Evolutionary conservation across 257 asterid species (phyloP), one percentile per base, ranked within the genome.

Genomic region (Solanum neorickii): DNA sequence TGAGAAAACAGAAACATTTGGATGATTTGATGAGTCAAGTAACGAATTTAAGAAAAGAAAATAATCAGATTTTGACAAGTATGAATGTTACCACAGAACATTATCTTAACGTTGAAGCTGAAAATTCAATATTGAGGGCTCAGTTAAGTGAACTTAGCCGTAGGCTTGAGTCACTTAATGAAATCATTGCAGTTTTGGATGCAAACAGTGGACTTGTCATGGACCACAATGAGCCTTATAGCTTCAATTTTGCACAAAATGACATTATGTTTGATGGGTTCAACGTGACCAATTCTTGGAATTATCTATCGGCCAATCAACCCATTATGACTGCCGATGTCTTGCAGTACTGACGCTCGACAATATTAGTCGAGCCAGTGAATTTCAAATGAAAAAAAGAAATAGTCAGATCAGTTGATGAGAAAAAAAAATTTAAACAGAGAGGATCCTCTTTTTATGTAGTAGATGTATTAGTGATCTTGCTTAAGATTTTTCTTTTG

Each of bases 1-100:
- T 92, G 91, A 91, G 95, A 92, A 96, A 97, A 49, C 98, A 94
- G 95, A 93, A 94, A 88, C 99, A 94, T 15, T 89, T 96, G 31
- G 99, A 95, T 86, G 99, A 91, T 39, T 88, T 97, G 90, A 89
- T 87, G 94, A 88, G 92, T 37, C 98, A 94, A 69, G 97, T 91
- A 88, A 74, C 92, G 56, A 89, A 74, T 72, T 91, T 96, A 52
- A 91, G 95, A 86, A 90, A 89, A 41, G 95, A 94, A 77, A 97
- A 95, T 62, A 91, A 86, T 8, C 94, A 94, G 91, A 91, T 96
- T 41, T 87, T 94, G 82, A 76, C 92, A 59, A 87, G 89, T 83
- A 88, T 94, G 86, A 93, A 89, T 87, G 89, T 83, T 13, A 90
- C 96, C 7, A 87, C 95, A 12, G 94, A 94, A 86, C 92, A 93